A percentile compares a stretch with the other conserved stretches of the same genome.
phyloP scores from a whole-genome alignment of 768 basidiomycete species.

The Porphyrellus cyaneotinctus region DNA sequence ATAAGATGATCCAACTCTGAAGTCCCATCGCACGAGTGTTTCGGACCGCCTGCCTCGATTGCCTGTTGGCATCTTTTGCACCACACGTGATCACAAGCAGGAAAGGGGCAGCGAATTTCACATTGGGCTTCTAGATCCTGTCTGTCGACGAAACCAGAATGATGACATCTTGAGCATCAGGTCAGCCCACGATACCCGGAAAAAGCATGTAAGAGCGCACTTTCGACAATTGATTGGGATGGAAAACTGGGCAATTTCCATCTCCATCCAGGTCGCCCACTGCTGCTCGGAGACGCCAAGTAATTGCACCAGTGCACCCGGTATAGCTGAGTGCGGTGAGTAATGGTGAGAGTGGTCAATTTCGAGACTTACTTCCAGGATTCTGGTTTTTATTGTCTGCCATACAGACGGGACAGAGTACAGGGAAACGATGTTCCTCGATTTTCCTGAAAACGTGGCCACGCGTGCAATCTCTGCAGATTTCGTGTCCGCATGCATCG shows the following conservation, averaged over 20 bases:
- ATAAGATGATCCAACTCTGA: slow-evolving; percentile 51
- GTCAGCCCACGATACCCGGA: not conserved
- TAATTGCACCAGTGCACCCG: slow-evolving; percentile 34
- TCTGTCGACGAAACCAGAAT: slow-evolving; percentile 49
- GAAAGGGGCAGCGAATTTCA: slow-evolving; percentile 48
- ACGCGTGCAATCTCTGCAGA: slow-evolving; percentile 52
- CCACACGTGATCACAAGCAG: slow-evolving; percentile 50
- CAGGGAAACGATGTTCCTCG: slow-evolving; percentile 52
- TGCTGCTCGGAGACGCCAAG: slow-evolving; percentile 45
- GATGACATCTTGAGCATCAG: slow-evolving; percentile 40
- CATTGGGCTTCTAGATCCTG: slow-evolving; percentile 39
- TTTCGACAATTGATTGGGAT: slow-evolving; percentile 45
- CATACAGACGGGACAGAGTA: slow-evolving; percentile 56
- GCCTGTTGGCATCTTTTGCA: slow-evolving; percentile 55
- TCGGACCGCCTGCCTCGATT: slow-evolving; percentile 31
- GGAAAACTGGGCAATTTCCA: slow-evolving; percentile 43
- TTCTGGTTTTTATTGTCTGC: slow-evolving; percentile 30
- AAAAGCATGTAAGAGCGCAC: slow-evolving; percentile 28
- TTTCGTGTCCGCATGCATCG: slow-evolving; percentile 44
- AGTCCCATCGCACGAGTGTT: slow-evolving; percentile 57
- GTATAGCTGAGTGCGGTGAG: slow-evolving; percentile 32
- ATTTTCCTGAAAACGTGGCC: slow-evolving; percentile 45
- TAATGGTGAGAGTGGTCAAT: not conserved
- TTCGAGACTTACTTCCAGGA: slow-evolving; percentile 27
- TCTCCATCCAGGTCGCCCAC: slow-evolving; percentile 41